Evolutionary conservation across 352 stramenopile genomes (phyloP).

Genomic region (Phytophthora pluvialis): DNA sequence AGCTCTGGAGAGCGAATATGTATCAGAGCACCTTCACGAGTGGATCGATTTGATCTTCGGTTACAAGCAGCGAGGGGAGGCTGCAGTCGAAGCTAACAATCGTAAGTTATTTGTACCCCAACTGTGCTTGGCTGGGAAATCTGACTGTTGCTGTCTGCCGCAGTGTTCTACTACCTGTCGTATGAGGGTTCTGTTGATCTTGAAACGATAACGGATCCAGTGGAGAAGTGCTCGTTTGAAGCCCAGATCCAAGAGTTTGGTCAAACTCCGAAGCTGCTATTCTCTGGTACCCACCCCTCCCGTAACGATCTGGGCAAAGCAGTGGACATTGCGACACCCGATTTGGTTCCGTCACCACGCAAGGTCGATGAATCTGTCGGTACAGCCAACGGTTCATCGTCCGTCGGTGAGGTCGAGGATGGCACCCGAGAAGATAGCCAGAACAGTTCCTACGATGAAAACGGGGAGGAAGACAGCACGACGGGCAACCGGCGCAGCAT

Average conservation of each 20-base stretch:
- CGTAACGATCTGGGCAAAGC: constrained; percentile 64
- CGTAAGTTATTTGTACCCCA: constrained; percentile 42
- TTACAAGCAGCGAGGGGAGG: constrained; percentile 75
- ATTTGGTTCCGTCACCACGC: constrained; percentile 50
- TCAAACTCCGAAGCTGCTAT: constrained; percentile 87
- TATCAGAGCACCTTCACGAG: constrained; percentile 74
- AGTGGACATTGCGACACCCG: constrained; percentile 56
- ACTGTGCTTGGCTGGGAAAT: not conserved
- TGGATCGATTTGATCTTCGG: constrained; percentile 90
- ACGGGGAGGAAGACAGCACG: constrained; percentile 33
- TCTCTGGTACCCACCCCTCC: constrained; percentile 70
- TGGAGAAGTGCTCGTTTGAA: constrained; percentile 94
- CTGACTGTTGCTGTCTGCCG: constrained; percentile 11
- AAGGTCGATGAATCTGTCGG: constrained; percentile 29
- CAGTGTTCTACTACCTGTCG: constrained; percentile 91
- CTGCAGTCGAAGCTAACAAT: constrained; percentile 81
- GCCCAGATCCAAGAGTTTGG: constrained; percentile 94
- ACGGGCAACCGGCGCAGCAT: constrained; percentile 53
- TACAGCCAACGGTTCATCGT: constrained; percentile 27
- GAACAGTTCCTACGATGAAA: constrained; percentile 33
- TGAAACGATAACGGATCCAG: constrained; percentile 86
- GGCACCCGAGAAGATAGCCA: constrained; percentile 25
- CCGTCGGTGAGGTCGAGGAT: constrained; percentile 24
- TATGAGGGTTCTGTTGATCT: constrained; percentile 90
- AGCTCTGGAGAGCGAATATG: constrained; percentile 79